Base-by-base conservation (phyloP, 129 eudicot genomes). In the Heracleum sosnowskyi region DNA sequence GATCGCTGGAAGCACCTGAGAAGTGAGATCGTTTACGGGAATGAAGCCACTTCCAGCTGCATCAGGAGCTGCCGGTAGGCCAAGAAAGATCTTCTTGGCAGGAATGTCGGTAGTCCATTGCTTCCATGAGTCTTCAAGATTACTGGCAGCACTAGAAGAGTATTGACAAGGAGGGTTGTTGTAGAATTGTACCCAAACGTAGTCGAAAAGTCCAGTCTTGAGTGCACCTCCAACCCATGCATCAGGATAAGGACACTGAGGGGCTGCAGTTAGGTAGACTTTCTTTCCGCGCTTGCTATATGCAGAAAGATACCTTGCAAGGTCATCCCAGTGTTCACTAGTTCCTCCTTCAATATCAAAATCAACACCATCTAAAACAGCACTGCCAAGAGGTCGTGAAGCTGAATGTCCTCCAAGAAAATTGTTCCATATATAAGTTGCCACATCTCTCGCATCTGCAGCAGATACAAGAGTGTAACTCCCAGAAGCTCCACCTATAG, bases 11-110 rank as follows among this genome's bases (percentile, higher is more conserved):
- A 71, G 76, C 47, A 71, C 76, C 40, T 71, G 76, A 22, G 51
- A 71, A 71, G 76, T 71, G 8, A 71, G 49, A 71, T 71, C 51
- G 3, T 11, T 11, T 22, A 39, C 51, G 3, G 76, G 76, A 0
- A 71, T 71, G 33, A 71, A 71, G 18, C 76, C 76, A 22, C 76
- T 71, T 71, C 76, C 76, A 71, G 76, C 76, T 37, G 76, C 76
- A 71, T 71, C 51, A 24, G 76, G 76, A 71, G 76, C 76, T 71
- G 76, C 76, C 1, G 76, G 76, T 40, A 71, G 9, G 0, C 76
- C 76, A 20, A 71, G 26, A 39, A 71, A 71, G 16, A 71, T 71
- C 33, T 40, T 71, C 0, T 20, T 40, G 2, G 76, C 76, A 0
- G 76, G 76, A 39, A 71, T 71, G n/a, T 71, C 76, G 0, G 34